Evolutionary conservation across 148 eudicot genomes (phyloP), one percentile per base, ranked within the genome.

Genomic region (Nepenthes gracilis): DNA sequence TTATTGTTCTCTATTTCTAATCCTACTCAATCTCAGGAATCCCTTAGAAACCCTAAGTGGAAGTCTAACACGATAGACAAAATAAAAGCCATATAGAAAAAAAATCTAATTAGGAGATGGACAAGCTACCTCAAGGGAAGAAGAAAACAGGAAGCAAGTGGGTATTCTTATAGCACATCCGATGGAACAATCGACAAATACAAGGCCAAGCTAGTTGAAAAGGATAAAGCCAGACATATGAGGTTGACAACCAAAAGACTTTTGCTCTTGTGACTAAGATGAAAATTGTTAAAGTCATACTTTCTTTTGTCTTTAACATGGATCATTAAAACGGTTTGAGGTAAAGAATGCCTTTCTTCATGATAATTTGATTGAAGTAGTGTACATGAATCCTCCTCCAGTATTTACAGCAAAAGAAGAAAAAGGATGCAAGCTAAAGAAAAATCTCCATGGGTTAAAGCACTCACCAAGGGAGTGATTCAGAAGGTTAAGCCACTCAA

Each of bases 321-420:
- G 14, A n/a, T 37, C 8, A 35, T 12, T 58, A 12, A 12, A 58
- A 2, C 12, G 9, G 15, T 36, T 58, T 9, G 61, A 58, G n/a
- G 43, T 58, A 2, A 58, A 58, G 35, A 23, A 58, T n/a, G 58
- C 58, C n/a, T 55, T 55, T 23, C 36, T 55, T 2, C 58, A 55
- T 55, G 58, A 33, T 3, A 12, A 55, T 15, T 12, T 55, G 5
- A 3, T 13, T 4, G 58, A 55, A 33, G 35, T 35, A 36, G 34
- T 37, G 2, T 58, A 35, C 12, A 35, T 36, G 61, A n/a, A 35
- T 2, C 61, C 61, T 23, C 23, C 23, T 5, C 40, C 14, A 35
- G n/a, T 43, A 35, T 37, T 35, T 58, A 11, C 12, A 11, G 11
- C 1, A 35, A 10, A 5, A 3, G 2, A 5, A 3, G 10, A 35